Percentiles rank a stretch among this genome's conserved stretches.
Conservation (phyloP, 305 asterid species). For the Fraxinus baroniana region DNA sequence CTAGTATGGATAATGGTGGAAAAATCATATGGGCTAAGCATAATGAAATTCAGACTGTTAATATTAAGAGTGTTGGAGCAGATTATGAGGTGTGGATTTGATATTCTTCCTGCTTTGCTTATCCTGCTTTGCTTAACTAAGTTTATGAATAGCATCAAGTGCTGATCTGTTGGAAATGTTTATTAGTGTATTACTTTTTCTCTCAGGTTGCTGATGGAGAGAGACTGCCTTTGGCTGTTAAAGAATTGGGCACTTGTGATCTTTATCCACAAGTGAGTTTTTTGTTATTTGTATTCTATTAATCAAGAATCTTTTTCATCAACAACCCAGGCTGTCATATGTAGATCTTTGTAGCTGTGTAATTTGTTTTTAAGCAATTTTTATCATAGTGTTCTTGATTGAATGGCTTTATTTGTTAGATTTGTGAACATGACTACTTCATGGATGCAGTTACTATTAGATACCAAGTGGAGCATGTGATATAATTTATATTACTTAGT, state of each 20-base stretch:
- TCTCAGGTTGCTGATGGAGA: conserved; percentile 96
- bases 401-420: neutral
- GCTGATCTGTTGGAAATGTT: conserved; percentile 6
- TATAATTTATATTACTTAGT: neutral
- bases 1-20: conserved; percentile 97
- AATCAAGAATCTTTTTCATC: neutral
- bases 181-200: conserved; percentile 15
- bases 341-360: neutral
- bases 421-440: neutral
- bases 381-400: neutral
- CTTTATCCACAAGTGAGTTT: conserved; percentile 87
- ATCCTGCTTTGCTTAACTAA: conserved; percentile 11
- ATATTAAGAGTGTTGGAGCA: conserved; percentile 90
- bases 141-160: neutral
- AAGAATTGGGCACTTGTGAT: conserved; percentile 97
- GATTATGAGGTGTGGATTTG: conserved; percentile 76
- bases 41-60: conserved; percentile 96
- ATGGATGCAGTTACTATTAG: neutral
- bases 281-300: conserved; percentile 17
- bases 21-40: conserved; percentile 98
- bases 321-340: neutral
- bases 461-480: neutral
- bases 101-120: conserved; percentile 10
- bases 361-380: conserved; percentile 1
- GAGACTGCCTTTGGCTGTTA: conserved; percentile 90